These are phyloP conservation scores for Acacia melanoxylon DNA, from an alignment of 306 rosid species.

Conservation along the genomic window DNA sequence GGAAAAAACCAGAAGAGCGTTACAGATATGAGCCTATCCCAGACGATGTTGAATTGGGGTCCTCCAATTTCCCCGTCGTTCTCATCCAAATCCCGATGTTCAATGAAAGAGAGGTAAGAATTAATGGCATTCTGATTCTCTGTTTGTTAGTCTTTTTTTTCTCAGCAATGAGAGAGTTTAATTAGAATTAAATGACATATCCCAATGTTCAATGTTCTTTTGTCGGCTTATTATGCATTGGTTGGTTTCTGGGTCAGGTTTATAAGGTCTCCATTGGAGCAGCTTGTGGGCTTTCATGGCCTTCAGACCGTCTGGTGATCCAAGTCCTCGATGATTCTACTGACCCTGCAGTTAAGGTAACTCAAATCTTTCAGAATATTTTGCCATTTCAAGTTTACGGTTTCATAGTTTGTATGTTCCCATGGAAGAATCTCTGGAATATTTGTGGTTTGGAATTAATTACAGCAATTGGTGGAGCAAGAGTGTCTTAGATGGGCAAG, in stretches of 20 bases:
- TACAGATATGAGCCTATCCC: constrained; percentile 63
- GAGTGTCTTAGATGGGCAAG: constrained; percentile 98
- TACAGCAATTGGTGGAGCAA: constrained; percentile 90
- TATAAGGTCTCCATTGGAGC: constrained; percentile 98
- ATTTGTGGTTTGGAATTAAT: background rate
- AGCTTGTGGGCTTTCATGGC: constrained; percentile 97
- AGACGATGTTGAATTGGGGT: constrained; percentile 80
- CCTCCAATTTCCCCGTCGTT: constrained; percentile 79
- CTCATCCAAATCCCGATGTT: constrained; percentile 98
- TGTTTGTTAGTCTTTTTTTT: background rate
- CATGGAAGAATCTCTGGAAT: background rate
- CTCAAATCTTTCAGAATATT: background rate
- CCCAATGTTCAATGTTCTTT: background rate
- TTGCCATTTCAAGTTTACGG: background rate
- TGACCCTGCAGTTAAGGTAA: constrained; percentile 84
- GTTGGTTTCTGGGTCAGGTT: constrained; percentile 51
- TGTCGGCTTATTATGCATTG: background rate
- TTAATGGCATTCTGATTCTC: constrained; percentile 2
- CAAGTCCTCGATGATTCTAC: constrained; percentile 98
- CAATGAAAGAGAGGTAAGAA: constrained; percentile 84
- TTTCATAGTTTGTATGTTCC: background rate
- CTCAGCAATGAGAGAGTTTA: background rate
- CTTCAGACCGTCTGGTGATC: constrained; percentile 92
- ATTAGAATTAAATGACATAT: constrained; percentile 7
- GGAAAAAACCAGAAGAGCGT: constrained; percentile 90